Base-by-base conservation (phyloP, 2,329 filamentous ascomycete species). In the Xenoacremonium recifei region DNA sequence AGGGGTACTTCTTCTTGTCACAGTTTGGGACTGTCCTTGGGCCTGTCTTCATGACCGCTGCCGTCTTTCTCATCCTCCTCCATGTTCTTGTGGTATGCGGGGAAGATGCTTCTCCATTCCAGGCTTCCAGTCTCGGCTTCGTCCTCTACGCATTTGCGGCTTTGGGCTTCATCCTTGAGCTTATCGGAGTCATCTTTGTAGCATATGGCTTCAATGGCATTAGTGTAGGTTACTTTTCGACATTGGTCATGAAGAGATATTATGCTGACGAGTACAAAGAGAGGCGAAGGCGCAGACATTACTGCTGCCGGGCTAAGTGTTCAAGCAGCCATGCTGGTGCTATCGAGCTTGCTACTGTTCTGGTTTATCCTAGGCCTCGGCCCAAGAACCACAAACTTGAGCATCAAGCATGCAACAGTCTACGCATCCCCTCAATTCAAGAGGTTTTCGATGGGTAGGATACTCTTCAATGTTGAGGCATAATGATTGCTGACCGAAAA, bases 21-120 rank as follows among this genome's bases (percentile, higher is more conserved):
- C 54, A 77, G 21, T 48, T 74, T 11, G 74, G 75, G 15, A 75
- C 72, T 2, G 58, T 71, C 16, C 54, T 74, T 25, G 75, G 73
- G 1, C 71, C 75, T 13, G 70, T 68, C 3, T 59, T 75, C 29
- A 65, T 76, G 47, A 66, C 65, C 10, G 60, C 64, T 10, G 67
- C 72, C 19, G 57, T 75, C 20, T 75, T 71, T 39, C 56, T 68
- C 17, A 51, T 71, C 6, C 55, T 77, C 15, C 73, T 75, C 3
- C 71, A 72, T 33, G 57, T 76, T 17, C 58, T 77, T 25, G 58
- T 62, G 6, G 51, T 77, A 4, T 77, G 76, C 44, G 74, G 74
- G 16, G 62, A 68, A 6, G 60, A 66, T 6, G 65, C 69, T 15
- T 65, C 62, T 13, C 58, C 65, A 3, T 51, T 67, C 37, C 60